Evolutionary conservation across 345 rosid species (phyloP).

Genomic region (Populus davidiana): DNA sequence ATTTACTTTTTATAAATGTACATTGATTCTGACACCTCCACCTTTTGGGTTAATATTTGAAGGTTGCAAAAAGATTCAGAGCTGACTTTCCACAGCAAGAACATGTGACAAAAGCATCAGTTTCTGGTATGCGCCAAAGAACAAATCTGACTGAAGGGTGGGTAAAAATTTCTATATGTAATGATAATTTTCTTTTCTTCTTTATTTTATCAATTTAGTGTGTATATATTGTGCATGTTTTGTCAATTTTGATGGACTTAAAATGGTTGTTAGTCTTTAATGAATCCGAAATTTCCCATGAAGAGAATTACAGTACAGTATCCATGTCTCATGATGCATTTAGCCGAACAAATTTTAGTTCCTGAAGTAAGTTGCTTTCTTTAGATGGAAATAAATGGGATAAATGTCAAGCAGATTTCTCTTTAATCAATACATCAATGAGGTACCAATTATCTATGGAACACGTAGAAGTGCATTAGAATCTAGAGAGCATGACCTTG

Average conservation of each 20-base stretch:
- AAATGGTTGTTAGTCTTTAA: neutral
- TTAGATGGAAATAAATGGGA: neutral
- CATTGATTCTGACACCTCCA: constrained; percentile 12
- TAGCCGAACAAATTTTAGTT: neutral
- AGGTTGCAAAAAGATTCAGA: constrained; percentile 47
- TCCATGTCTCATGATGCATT: neutral
- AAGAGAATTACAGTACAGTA: neutral
- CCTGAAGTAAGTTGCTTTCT: neutral
- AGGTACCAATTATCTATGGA: neutral
- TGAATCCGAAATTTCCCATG: neutral
- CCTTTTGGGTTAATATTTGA: constrained; percentile 20
- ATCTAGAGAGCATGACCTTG: neutral
- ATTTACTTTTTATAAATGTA: neutral
- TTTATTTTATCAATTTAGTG: neutral
- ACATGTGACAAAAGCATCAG: constrained; percentile 35
- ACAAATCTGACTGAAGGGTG: constrained; percentile 47
- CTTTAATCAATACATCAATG: neutral
- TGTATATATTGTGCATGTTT: neutral
- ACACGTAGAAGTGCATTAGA: neutral
- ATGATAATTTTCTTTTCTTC: neutral
- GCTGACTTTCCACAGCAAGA: constrained; percentile 41
- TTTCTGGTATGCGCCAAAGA: constrained; percentile 29
- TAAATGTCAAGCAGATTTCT: neutral
- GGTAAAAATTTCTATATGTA: constrained; percentile 21
- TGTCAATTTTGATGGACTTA: neutral